These are phyloP conservation scores for Globisporangium nodosum DNA, from an alignment of 352 stramenopile genomes.

Conservation along the genomic window DNA sequence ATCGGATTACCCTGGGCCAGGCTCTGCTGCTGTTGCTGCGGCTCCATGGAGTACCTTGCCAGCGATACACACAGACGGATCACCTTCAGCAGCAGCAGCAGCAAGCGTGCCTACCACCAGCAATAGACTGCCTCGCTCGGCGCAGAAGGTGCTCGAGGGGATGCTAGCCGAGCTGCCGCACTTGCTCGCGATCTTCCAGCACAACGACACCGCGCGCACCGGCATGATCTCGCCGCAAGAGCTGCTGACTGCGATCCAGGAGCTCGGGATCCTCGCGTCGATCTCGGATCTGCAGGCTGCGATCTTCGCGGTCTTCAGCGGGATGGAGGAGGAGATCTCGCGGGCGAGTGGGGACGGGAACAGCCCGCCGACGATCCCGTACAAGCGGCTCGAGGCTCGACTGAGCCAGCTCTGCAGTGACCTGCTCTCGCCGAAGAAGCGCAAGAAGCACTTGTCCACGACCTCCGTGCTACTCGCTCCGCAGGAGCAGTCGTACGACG, in stretches of 20 bases:
- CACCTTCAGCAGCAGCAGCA: neutral
- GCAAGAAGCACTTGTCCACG: slow-evolving; percentile 61
- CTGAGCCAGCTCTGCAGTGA: slow-evolving; percentile 55
- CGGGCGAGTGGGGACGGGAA: neutral
- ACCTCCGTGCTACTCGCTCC: slow-evolving; percentile 61
- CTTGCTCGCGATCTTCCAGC: slow-evolving; percentile 43
- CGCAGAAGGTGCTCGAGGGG: slow-evolving; percentile 68
- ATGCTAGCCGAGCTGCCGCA: slow-evolving; percentile 45
- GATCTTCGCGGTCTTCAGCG: slow-evolving; percentile 35
- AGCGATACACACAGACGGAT: slow-evolving; percentile 20
- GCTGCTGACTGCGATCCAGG: slow-evolving; percentile 48
- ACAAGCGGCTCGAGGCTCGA: slow-evolving; percentile 34
- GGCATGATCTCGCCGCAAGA: slow-evolving; percentile 35
- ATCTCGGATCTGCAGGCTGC: slow-evolving; percentile 49
- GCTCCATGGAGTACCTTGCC: slow-evolving; percentile 22
- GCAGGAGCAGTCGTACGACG: slow-evolving; percentile 32
- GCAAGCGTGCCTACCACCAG: neutral
- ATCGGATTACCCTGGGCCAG: neutral
- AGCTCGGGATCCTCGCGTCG: slow-evolving; percentile 55
- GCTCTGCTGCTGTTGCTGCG: neutral
- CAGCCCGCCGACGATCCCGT: slow-evolving; percentile 25
- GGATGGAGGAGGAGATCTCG: slow-evolving; percentile 1
- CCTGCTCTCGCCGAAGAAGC: slow-evolving; percentile 59
- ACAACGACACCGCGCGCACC: slow-evolving; percentile 34
- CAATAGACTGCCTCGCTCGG: slow-evolving; percentile 25